phyloP scores from a whole-genome alignment of 2,329 filamentous ascomycete genomes.

The Pseudocercospora pini-densiflorae region DNA sequence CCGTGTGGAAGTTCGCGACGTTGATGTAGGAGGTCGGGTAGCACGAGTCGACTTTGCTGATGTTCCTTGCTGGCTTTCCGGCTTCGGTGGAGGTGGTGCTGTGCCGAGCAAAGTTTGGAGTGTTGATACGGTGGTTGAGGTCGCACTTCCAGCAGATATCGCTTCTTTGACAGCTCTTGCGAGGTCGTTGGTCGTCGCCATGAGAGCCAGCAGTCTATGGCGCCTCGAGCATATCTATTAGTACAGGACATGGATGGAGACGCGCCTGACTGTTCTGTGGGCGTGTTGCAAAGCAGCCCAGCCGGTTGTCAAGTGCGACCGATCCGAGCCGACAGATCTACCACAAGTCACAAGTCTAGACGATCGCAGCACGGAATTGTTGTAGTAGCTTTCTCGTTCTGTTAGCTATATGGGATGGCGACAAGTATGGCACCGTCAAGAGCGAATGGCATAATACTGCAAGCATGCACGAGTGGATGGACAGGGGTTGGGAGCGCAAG shows the following conservation, averaged over 20 bases:
- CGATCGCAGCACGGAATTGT: neutral
- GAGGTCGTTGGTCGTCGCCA: slow-evolving; percentile 24
- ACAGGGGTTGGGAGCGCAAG: neutral
- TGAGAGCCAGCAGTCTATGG: neutral
- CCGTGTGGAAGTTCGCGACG: slow-evolving; percentile 11
- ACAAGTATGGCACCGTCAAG: slow-evolving; percentile 14
- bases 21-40: slow-evolving; percentile 6
- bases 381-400: too few relatives aligned
- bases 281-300: neutral
- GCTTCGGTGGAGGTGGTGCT: slow-evolving; percentile 12
- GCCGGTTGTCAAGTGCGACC: slow-evolving; percentile 12
- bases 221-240: neutral
- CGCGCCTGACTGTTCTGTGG: neutral
- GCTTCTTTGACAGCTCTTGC: slow-evolving; percentile 28
- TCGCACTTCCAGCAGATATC: slow-evolving; percentile 27
- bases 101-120: slow-evolving; percentile 33
- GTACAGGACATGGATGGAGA: neutral
- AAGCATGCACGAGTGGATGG: slow-evolving; percentile 1
- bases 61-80: slow-evolving; percentile 10
- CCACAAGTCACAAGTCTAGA: neutral
- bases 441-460: slow-evolving; percentile 7
- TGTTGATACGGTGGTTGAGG: slow-evolving; percentile 32
- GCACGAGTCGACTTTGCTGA: slow-evolving; percentile 6
- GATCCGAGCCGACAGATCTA: neutral
- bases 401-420: neutral